Base-by-base conservation (phyloP, 768 basidiomycete species). In the Tylopilus rubrobrunneus region DNA sequence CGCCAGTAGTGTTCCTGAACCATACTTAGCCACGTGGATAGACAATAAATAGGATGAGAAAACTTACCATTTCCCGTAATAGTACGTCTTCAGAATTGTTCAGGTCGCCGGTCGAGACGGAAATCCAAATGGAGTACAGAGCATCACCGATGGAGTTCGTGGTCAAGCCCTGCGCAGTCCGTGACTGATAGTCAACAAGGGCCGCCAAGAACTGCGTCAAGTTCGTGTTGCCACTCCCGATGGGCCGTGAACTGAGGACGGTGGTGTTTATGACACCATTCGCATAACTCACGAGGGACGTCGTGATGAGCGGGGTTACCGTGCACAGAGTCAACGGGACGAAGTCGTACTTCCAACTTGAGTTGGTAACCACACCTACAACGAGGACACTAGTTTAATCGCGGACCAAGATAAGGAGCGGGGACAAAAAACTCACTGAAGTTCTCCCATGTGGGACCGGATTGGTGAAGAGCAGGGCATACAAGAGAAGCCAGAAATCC, bases 61-160 rank as follows among this genome's bases (percentile, higher is more conserved):
- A 19, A 37, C 55, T 29, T 7, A 57, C 58, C 37, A 56, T 5
- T 40, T 59, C 51, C 10, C 7, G 4, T 15, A 56, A 36, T 9
- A 62, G 10, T 6, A 37, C 1, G 1, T 37, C 29, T 10, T 31
- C 8, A 31, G 29, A 31, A 4, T 31, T 31, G 29, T 31, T 10
- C 8, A 31, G 8, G 29, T 8, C 29, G 29, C 29, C 10, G 1
- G 29, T 21, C 7, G 44, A 44, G 14, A 52, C 17, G 6, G 55
- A 54, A 19, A 56, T 10, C 23, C 44, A 48, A 4, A 60, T 48
- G 0, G 63, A 52, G 34, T 57, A 60, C 12, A 65, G 19, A 17
- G 58, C 58, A 40, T 65, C 63, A 2, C 61, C 63, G 10, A 65
- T 52, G 0, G 56, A 11, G 15, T 65, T 65, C 1, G 53, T 33